Conservation (phyloP, 148 eudicot genomes). For the Rhododendron williamsianum region DNA sequence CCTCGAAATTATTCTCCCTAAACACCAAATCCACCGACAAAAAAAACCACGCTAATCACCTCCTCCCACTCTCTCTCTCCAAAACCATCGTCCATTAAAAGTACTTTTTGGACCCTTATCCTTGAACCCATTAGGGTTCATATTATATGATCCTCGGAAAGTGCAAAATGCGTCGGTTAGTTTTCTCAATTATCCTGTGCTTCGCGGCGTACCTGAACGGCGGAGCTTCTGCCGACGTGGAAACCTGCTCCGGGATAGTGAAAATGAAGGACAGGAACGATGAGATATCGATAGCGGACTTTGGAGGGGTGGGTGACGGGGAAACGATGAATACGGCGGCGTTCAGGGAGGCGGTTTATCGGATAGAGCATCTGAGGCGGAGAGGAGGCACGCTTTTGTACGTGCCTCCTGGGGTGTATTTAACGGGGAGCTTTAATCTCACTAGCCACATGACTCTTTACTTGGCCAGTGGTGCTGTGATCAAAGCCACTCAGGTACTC, state of each 20-base stretch:
- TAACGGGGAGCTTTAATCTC: constrained; percentile 68
- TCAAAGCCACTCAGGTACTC: constrained; percentile 77
- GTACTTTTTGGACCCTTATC: constrained; percentile 1
- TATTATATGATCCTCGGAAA: not conserved
- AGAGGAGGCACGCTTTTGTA: constrained; percentile 63
- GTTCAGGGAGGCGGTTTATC: constrained; percentile 56
- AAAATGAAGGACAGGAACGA: constrained; percentile 52
- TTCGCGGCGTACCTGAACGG: constrained; percentile 3
- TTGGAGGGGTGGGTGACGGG: constrained; percentile 88
- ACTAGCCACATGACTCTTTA: constrained; percentile 89
- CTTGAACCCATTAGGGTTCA: not conserved
- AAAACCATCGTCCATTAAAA: not conserved
- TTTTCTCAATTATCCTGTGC: constrained; percentile 12
- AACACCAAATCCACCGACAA: not conserved
- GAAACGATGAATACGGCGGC: constrained; percentile 78
- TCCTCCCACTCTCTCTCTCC: not conserved
- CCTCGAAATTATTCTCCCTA: not conserved
- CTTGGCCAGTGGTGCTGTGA: constrained; percentile 75
- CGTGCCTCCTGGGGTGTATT: constrained; percentile 70
- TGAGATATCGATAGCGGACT: constrained; percentile 66
- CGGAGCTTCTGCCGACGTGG: constrained; percentile 16
- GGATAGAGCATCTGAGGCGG: constrained; percentile 58
- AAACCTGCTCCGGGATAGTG: constrained; percentile 76
- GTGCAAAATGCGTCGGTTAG: constrained; percentile 20
- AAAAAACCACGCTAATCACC: not conserved